Evolutionary conservation across 2,329 filamentous ascomycete species (phyloP), one percentile per base, ranked within the genome.

Genomic region (Talaromyces sp.): DNA sequence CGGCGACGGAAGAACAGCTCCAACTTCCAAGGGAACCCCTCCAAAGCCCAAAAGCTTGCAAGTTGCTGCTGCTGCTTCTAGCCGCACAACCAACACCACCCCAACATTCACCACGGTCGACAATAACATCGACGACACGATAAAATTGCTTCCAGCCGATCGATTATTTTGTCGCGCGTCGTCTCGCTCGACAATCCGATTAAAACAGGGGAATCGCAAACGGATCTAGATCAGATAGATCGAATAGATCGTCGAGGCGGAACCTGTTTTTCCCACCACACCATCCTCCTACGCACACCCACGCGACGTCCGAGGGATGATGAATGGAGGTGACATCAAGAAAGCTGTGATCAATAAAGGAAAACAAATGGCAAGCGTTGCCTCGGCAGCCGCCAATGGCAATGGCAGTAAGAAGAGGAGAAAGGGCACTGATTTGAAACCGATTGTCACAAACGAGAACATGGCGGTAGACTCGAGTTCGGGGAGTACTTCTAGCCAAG

Each of bases 341-440:
- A 87, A 88, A 77, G 84, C 85, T 65, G 86, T 86, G 73, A 84
- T 88, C 77, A 86, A 85, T 77, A 88, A 88, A 79, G 86, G 86
- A 65, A 89, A 89, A 78, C 85, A 87, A 76, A 86, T 87, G 75
- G 85, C 85, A 67, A 81, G 73, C 66, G 77, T 79, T 64, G 78
- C 79, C 69, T 75, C 79, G 29, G 76, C 76, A 67, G 75, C 78
- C 68, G 78, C 81, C 71, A 82, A 85, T 79, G 84, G 82, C 77
- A 86, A 82, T 76, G 82, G 81, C 72, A 83, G 83, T 72, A 88
- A 88, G 81, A 89, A 89, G 82, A 83, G 86, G 72, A 83, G 86
- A 79, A 89, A 89, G 80, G 85, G 84, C 69, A 84, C 86, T 73
- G 81, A 82, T 71, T 78, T 89, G 73, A 88, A 88, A 79, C 87